These are phyloP conservation scores for Rhizomucor pusillus DNA, from an alignment of 371 early-diverging fungal species.

Conservation along the genomic window DNA sequence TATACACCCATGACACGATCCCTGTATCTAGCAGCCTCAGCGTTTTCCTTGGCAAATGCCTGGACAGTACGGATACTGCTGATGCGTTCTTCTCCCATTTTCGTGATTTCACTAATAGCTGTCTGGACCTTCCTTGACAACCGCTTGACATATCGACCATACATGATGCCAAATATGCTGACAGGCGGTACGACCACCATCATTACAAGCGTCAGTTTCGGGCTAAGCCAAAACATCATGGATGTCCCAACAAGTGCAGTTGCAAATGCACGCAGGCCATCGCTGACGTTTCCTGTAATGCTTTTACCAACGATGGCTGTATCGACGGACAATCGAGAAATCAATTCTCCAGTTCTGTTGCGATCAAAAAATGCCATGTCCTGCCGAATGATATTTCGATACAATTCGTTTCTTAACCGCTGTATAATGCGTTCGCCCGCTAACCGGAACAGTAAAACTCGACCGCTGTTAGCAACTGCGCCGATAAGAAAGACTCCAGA, in stretches of 20 bases:
- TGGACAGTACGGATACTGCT: constrained; percentile 74
- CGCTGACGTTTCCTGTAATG: constrained; percentile 75
- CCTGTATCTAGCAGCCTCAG: constrained; percentile 55
- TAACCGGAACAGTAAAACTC: constrained; percentile 68
- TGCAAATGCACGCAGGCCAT: constrained; percentile 69
- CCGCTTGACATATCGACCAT: constrained; percentile 69
- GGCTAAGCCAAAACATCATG: constrained; percentile 75
- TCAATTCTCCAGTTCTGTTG: constrained; percentile 75
- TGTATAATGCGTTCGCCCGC: constrained; percentile 75
- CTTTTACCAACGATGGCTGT: constrained; percentile 77
- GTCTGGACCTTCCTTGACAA: constrained; percentile 69
- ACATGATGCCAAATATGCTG: constrained; percentile 66
- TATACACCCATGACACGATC: constrained; percentile 56
- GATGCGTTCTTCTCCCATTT: constrained; percentile 75
- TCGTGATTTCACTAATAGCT: constrained; percentile 69
- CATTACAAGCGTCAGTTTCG: constrained; percentile 73
- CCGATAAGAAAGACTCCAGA: constrained; percentile 63
- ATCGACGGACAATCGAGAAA: constrained; percentile 73
- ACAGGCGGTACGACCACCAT: constrained; percentile 78
- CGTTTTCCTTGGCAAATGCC: constrained; percentile 71
- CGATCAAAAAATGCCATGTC: constrained; percentile 78
- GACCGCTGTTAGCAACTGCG: constrained; percentile 73
- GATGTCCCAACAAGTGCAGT: constrained; percentile 55
- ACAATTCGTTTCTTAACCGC: constrained; percentile 56
- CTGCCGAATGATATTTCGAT: constrained; percentile 55